A percentile compares a stretch with the other conserved stretches of the same genome.
Conservation (phyloP, 106 monocot species). For the Dendrobium catenatum region DNA sequence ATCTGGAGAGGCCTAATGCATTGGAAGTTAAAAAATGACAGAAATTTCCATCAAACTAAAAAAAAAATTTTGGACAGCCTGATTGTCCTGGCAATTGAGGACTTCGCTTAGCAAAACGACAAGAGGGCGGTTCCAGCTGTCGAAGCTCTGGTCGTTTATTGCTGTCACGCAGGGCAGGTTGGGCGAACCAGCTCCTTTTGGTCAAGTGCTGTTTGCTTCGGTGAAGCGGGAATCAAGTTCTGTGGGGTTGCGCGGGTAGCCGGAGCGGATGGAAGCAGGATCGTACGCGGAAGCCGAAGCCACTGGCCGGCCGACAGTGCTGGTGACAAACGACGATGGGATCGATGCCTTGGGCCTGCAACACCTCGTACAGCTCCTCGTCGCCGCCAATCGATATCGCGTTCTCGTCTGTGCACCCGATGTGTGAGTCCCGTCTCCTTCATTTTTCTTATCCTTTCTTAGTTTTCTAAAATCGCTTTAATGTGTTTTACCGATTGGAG, state of each 20-base stretch:
- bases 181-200: neutral
- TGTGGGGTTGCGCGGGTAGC: neutral
- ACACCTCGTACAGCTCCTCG: slow-evolving; percentile 63
- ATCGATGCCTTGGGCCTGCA: slow-evolving; percentile 83
- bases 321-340: slow-evolving; percentile 94
- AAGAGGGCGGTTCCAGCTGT: too few species aligned
- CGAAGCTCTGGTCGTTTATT: too few species aligned
- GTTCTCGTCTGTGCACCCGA: slow-evolving; percentile 85
- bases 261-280: neutral
- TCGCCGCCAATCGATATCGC: slow-evolving; percentile 51
- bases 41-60: too few species aligned
- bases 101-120: too few species aligned
- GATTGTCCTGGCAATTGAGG: too few species aligned
- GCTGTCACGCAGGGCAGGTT: neutral
- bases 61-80: too few species aligned
- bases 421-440: slow-evolving; percentile 26
- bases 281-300: neutral
- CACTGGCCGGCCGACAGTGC: slow-evolving; percentile 26
- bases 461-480: too few species aligned
- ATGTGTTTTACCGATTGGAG: too few species aligned
- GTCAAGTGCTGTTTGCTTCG: too few species aligned
- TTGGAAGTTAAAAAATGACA: too few species aligned
- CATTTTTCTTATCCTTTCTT: neutral
- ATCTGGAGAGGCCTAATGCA: too few species aligned
- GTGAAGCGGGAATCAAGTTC: neutral